Evolutionary conservation across 371 early-diverging fungal genomes (phyloP).

Genomic region (Saksenaea oblongispora): DNA sequence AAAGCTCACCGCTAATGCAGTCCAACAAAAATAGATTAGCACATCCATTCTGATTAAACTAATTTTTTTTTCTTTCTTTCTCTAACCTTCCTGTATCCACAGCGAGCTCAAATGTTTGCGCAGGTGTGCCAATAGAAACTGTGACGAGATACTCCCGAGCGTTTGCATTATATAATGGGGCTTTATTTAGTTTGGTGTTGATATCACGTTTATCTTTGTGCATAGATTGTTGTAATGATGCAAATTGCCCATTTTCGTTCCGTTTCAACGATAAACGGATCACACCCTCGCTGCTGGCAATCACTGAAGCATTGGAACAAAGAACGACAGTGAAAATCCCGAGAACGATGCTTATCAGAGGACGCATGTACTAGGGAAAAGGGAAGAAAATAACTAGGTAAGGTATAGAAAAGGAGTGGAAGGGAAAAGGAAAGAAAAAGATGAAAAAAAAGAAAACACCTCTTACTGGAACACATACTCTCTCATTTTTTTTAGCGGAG

Average conservation of each 20-base stretch:
- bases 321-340: conserved; percentile 8
- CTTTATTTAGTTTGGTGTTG: background rate
- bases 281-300: background rate
- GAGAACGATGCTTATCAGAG: conserved; percentile 5
- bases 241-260: conserved; percentile 18
- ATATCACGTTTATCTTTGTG: conserved; percentile 3
- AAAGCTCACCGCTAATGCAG: conserved; percentile 29
- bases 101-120: conserved; percentile 32
- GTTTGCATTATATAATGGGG: conserved; percentile 26
- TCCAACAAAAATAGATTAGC: background rate
- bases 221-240: conserved; percentile 6
- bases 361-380: background rate
- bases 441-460: background rate
- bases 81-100: conserved; percentile 45
- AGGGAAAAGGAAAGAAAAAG: background rate
- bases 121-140: conserved; percentile 37
- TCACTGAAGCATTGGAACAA: background rate
- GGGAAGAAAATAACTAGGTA: background rate
- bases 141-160: conserved; percentile 32
- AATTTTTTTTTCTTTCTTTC: background rate
- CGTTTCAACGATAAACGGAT: conserved; percentile 16
- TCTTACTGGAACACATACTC: background rate
- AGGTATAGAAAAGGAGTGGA: conserved; percentile 2
- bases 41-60: too few relatives aligned
- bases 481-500: background rate